A percentile compares a stretch with the other conserved stretches of the same genome.
These are phyloP conservation scores for Planoprotostelium fungivorum DNA, from an alignment of 78 protist genomes.

Conservation along the genomic window DNA sequence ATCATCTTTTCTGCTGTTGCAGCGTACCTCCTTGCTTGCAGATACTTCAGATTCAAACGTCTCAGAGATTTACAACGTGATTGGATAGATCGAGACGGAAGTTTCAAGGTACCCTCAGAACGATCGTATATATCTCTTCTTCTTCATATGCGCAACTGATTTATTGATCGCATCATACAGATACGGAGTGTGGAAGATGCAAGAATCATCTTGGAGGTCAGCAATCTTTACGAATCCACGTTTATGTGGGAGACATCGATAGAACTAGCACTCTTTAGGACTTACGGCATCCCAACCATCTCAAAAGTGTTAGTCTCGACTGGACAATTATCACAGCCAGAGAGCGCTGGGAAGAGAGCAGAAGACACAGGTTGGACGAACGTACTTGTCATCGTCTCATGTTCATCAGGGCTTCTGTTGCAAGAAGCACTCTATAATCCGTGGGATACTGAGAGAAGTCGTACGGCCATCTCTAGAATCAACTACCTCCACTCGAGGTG, in stretches of 20 bases:
- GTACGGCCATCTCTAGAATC: not conserved
- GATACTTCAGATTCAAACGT: no score
- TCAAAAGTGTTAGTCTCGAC: not conserved
- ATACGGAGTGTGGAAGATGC: not conserved
- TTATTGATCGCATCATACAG: not conserved
- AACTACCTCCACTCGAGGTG: not conserved
- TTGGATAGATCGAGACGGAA: no score
- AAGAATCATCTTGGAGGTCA: not conserved
- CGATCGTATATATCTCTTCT: no score
- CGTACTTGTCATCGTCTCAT: not conserved
- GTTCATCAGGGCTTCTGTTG: not conserved
- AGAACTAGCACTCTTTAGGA: not conserved
- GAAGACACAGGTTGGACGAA: not conserved
- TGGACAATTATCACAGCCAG: not conserved
- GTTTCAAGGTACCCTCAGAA: no score
- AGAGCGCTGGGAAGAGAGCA: not conserved
- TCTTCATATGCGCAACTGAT: no score
- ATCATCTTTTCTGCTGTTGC: no score
- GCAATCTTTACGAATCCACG: not conserved
- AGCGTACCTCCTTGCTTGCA: no score
- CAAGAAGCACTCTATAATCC: not conserved
- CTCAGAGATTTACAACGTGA: no score
- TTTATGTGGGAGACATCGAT: not conserved
- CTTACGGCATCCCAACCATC: not conserved
- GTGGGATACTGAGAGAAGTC: not conserved